Conservation (phyloP, 2,329 filamentous ascomycete genomes). For the Xylaria sp. region DNA sequence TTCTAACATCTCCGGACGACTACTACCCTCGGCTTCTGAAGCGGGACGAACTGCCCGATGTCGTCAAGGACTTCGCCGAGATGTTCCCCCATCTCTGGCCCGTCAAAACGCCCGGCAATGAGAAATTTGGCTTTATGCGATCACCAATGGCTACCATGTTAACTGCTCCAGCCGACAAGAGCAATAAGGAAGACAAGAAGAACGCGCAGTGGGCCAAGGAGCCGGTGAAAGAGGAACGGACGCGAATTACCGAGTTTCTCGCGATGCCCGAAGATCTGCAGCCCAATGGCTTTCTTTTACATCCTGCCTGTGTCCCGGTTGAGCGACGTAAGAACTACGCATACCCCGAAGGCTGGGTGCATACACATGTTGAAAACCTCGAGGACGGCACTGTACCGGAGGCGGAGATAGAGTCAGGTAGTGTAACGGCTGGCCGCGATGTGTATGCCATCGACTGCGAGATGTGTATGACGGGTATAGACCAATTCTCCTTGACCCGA, state of each 20-base stretch:
- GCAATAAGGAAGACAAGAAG: slow-evolving; percentile 61
- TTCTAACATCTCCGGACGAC: slow-evolving; percentile 49
- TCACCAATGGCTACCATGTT: slow-evolving; percentile 85
- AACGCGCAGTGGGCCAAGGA: slow-evolving; percentile 57
- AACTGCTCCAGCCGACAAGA: slow-evolving; percentile 64
- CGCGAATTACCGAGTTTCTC: slow-evolving; percentile 75
- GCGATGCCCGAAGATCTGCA: slow-evolving; percentile 66
- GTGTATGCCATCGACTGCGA: slow-evolving; percentile 88
- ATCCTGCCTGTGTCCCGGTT: slow-evolving; percentile 68
- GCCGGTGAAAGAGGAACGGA: slow-evolving; percentile 66
- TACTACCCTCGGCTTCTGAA: slow-evolving; percentile 53
- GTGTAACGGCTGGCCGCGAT: slow-evolving; percentile 74
- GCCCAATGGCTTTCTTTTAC: slow-evolving; percentile 78
- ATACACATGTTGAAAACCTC: slow-evolving; percentile 63
- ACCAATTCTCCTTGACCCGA: slow-evolving; percentile 76
- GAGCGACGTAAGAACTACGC: slow-evolving; percentile 50
- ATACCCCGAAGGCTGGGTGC: slow-evolving; percentile 70
- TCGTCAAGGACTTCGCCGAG: slow-evolving; percentile 63
- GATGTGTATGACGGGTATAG: slow-evolving; percentile 86
- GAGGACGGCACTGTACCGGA: slow-evolving; percentile 65
- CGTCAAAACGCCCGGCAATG: slow-evolving; percentile 79
- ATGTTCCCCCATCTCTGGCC: slow-evolving; percentile 91
- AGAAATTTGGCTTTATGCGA: slow-evolving; percentile 72
- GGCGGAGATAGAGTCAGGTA: slow-evolving; percentile 68
- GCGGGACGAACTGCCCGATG: slow-evolving; percentile 46